These are phyloP conservation scores for Leishmania amazonensis DNA, from an alignment of 208 protist species.

Conservation along the genomic window DNA sequence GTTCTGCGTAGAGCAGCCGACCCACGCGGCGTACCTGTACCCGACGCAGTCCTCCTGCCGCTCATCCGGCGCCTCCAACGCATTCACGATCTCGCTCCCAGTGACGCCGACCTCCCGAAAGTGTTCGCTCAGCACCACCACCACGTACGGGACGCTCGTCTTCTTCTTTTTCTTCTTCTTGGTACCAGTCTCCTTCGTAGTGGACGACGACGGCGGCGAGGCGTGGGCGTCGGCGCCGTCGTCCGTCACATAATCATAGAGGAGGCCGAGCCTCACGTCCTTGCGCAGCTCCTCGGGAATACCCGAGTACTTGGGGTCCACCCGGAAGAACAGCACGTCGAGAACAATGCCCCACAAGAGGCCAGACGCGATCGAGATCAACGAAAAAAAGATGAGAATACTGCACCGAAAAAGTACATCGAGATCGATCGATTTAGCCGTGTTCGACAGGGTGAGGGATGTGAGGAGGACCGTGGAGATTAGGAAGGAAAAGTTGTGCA, in stretches of 20 bases:
- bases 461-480: slow-evolving; percentile 69
- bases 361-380: slow-evolving; percentile 36
- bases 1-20: slow-evolving; percentile 78
- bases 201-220: background rate
- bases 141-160: slow-evolving; percentile 51
- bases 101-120: slow-evolving; percentile 46
- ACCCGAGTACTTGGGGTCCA: slow-evolving; percentile 35
- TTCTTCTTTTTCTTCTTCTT: slow-evolving; percentile 35
- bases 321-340: slow-evolving; percentile 20
- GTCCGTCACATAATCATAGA: slow-evolving; percentile 34
- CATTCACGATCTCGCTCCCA: slow-evolving; percentile 57
- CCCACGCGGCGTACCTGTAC: slow-evolving; percentile 52
- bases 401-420: slow-evolving; percentile 48
- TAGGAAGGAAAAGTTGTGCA: slow-evolving; percentile 73
- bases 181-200: background rate
- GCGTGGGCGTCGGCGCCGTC: background rate
- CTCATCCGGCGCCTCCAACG: slow-evolving; percentile 45
- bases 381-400: slow-evolving; percentile 52
- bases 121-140: slow-evolving; percentile 61
- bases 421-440: slow-evolving; percentile 32
- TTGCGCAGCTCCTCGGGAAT: slow-evolving; percentile 52
- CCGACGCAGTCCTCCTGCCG: slow-evolving; percentile 64
- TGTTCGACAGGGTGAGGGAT: slow-evolving; percentile 70
- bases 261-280: slow-evolving; percentile 50
- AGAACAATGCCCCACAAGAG: slow-evolving; percentile 29